Percentiles rank a stretch among this genome's conserved stretches.
Evolutionary conservation across 192 early-diverging fungal genomes (phyloP).

Genomic region (Mortierella hygrophila): DNA sequence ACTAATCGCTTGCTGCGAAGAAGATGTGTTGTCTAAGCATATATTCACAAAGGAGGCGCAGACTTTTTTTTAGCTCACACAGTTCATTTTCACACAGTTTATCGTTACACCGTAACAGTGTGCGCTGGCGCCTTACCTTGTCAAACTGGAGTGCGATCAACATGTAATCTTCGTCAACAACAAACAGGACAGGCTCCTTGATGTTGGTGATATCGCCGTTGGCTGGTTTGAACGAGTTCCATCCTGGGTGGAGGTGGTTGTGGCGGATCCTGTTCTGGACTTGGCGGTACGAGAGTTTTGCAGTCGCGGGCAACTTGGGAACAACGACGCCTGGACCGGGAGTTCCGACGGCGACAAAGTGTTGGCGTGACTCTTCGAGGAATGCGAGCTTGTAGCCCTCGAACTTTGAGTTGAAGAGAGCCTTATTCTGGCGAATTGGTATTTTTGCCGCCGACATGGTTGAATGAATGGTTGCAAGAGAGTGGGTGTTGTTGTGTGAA

Average conservation of each 20-base stretch:
- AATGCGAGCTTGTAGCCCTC: slow-evolving; percentile 80
- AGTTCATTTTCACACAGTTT: not conserved
- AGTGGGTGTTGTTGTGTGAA: not conserved
- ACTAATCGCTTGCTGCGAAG: slow-evolving; percentile 38
- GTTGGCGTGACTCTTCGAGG: slow-evolving; percentile 58
- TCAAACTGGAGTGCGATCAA: slow-evolving; percentile 55
- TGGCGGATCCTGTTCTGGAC: slow-evolving; percentile 71
- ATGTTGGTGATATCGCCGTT: slow-evolving; percentile 25
- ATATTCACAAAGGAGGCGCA: not conserved
- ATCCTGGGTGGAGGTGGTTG: slow-evolving; percentile 74
- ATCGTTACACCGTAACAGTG: not conserved
- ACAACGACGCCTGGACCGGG: slow-evolving; percentile 50
- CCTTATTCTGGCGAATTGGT: slow-evolving; percentile 54
- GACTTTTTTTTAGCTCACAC: no score
- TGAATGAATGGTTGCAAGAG: not conserved
- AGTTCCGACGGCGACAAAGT: slow-evolving; percentile 40
- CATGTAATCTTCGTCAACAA: slow-evolving; percentile 49
- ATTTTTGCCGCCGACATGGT: slow-evolving; percentile 4
- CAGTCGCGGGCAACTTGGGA: slow-evolving; percentile 56
- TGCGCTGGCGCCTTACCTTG: slow-evolving; percentile 30
- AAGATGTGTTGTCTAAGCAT: slow-evolving; percentile 2
- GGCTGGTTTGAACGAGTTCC: slow-evolving; percentile 36
- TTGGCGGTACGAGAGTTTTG: slow-evolving; percentile 74
- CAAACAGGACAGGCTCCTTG: slow-evolving; percentile 46
- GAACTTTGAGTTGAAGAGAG: slow-evolving; percentile 72